Evolutionary conservation across 2,329 filamentous ascomycete species (phyloP).

Genomic region (Myrmaecium sp.): DNA sequence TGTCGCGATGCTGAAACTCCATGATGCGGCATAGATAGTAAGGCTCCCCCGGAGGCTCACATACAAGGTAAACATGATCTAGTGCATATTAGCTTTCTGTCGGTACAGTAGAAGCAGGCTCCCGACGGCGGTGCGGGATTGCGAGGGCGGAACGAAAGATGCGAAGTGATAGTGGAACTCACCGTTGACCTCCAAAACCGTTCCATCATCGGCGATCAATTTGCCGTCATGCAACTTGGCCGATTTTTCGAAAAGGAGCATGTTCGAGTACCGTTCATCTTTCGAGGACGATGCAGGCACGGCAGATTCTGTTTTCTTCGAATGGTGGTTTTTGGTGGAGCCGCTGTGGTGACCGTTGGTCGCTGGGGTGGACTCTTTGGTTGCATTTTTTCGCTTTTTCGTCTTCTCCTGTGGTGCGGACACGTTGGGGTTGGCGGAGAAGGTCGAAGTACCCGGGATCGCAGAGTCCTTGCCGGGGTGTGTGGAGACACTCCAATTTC

Average conservation of each 20-base stretch:
- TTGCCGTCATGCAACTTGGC: slow-evolving; percentile 57
- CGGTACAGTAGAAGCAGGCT: too few relatives aligned
- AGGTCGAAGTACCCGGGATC: slow-evolving; percentile 42
- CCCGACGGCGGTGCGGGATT: too few relatives aligned
- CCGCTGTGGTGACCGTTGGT: slow-evolving; percentile 36
- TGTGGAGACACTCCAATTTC: slow-evolving; percentile 14
- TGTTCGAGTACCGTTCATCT: too few relatives aligned
- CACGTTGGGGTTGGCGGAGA: slow-evolving; percentile 33
- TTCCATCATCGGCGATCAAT: slow-evolving; percentile 81
- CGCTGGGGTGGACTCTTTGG: slow-evolving; percentile 8
- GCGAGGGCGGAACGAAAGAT: slow-evolving; percentile 1
- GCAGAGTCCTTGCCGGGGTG: slow-evolving; percentile 18
- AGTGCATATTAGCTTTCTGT: slow-evolving; percentile 4
- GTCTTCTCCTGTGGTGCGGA: slow-evolving; percentile 4
- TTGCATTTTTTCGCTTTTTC: slow-evolving; percentile 3
- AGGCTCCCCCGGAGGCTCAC: slow-evolving; percentile 91
- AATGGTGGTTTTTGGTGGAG: slow-evolving; percentile 87
- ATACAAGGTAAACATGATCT: slow-evolving; percentile 90
- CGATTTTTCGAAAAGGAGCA: slow-evolving; percentile 71
- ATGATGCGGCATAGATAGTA: slow-evolving; percentile 97
- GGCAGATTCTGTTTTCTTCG: too few relatives aligned
- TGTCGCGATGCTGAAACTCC: slow-evolving; percentile 81
- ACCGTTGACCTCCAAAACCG: slow-evolving; percentile 72
- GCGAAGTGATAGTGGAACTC: slow-evolving; percentile 21
- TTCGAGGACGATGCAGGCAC: slow-evolving; percentile 37